Evolutionary conservation across 2,329 filamentous ascomycete genomes (phyloP), one percentile per base, ranked within the genome.

Genomic region (Xylariaceae sp.): DNA sequence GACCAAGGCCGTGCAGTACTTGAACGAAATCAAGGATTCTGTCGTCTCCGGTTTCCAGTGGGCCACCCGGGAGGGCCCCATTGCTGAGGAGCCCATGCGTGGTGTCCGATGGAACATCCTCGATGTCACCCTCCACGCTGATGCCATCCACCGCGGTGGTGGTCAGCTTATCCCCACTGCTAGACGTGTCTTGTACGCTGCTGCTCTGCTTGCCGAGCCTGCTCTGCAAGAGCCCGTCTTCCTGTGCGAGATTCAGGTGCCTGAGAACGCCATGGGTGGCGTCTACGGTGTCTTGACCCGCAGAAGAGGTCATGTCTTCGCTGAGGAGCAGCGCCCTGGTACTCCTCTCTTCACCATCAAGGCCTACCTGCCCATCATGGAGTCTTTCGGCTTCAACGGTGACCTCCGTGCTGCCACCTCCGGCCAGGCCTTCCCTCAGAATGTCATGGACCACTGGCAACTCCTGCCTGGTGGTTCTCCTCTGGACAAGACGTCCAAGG

Each of bases 11-110:
- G 94, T 99, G 64, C 94, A 99, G 83, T 99, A 97, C 87, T 85
- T 99, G 72, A 94, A 90, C 82, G 94, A 99, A 89, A 99, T 99
- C 87, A 99, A 99, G 89, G 94, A 99, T 74, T 97, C 93, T 57
- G 88, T 97, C 67, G 92, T 97, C 72, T 97, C 94, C 66, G 94
- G 94, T 87, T 99, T 99, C 91, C 94, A 99, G 80, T 99, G 94
- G 94, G 94, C 94, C 65, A 90, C 90, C 68, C 88, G 93, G 73
- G 94, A 99, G 84, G 94, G 94, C 82, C 94, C 94, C 69, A 79
- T 99, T 72, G 92, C 89, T 67, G 94, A 99, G 80, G 94, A 99
- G 86, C 94, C 94, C 69, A 93, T 99, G 91, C 90, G 94, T 74
- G 87, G 87, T 65, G 77, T 95, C 76, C 90, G 94, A 81, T 99